phyloP scores from a whole-genome alignment of 1,284 basidiomycete genomes.

The Malassezia nana region DNA sequence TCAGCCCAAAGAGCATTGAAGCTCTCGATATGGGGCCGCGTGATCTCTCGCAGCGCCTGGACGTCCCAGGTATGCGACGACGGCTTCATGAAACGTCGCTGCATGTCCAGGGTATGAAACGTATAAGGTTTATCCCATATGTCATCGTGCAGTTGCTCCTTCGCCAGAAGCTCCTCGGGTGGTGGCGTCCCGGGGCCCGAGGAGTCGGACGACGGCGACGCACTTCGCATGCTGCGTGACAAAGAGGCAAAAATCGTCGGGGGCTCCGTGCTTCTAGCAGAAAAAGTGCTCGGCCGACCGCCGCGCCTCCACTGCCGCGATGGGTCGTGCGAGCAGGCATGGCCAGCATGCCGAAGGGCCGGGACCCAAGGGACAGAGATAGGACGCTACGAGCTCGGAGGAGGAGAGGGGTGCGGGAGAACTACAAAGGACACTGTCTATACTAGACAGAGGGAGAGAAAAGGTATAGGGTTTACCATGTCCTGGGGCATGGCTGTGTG shows the following conservation, averaged over 20 bases:
- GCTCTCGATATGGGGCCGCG: slow-evolving; percentile 84
- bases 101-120: slow-evolving; percentile 76
- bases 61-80: slow-evolving; percentile 62
- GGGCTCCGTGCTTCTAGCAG: not conserved
- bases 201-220: slow-evolving; percentile 12
- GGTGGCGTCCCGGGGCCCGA: slow-evolving; percentile 17
- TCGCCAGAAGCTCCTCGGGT: not conserved
- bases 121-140: slow-evolving; percentile 43
- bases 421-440: too few relatives aligned
- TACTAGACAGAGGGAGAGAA: too few relatives aligned
- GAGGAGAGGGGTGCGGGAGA: too few relatives aligned
- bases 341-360: too few relatives aligned
- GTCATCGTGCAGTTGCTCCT: not conserved
- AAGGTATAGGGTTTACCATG: too few relatives aligned
- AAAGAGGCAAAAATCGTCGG: not conserved
- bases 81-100: slow-evolving; percentile 71
- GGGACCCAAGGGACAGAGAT: too few relatives aligned
- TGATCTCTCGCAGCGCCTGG: slow-evolving; percentile 81
- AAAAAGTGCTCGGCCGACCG: slow-evolving; percentile 6
- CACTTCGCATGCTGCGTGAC: slow-evolving; percentile 9
- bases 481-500: too few relatives aligned
- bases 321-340: slow-evolving; percentile 1
- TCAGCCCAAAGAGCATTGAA: slow-evolving; percentile 69
- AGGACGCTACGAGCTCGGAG: too few relatives aligned
- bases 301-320: not conserved